Conservation (phyloP, 306 rosid genomes). For the Macrotyloma uniflorum region DNA sequence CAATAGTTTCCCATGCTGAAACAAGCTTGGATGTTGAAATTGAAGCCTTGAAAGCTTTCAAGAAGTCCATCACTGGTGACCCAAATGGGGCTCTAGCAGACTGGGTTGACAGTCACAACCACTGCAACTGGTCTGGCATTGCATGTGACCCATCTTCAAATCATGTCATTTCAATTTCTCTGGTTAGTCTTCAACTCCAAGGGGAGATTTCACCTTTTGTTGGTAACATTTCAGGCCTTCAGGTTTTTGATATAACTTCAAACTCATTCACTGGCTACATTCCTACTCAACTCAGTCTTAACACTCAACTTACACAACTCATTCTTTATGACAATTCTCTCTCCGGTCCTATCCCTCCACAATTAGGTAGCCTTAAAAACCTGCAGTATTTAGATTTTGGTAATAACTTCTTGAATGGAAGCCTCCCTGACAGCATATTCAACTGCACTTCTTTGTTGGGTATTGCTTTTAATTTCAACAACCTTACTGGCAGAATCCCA, state of each 20-base stretch:
- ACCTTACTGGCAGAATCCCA: slow-evolving; percentile 71
- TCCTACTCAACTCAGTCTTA: slow-evolving; percentile 64
- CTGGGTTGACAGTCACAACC: slow-evolving; percentile 56
- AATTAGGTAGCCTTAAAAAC: slow-evolving; percentile 55
- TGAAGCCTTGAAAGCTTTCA: slow-evolving; percentile 75
- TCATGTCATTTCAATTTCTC: slow-evolving; percentile 59
- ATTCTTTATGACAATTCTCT: slow-evolving; percentile 54
- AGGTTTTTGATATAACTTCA: slow-evolving; percentile 71
- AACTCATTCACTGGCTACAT: slow-evolving; percentile 70
- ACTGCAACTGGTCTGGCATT: slow-evolving; percentile 86
- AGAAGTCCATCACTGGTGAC: slow-evolving; percentile 55
- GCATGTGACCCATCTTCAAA: slow-evolving; percentile 58
- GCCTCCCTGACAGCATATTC: slow-evolving; percentile 71
- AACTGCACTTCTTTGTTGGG: slow-evolving; percentile 65
- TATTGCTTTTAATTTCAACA: slow-evolving; percentile 51
- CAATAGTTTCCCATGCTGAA: slow-evolving; percentile 42
- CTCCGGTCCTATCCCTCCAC: slow-evolving; percentile 68
- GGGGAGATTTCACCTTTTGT: slow-evolving; percentile 78
- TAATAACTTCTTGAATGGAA: slow-evolving; percentile 59
- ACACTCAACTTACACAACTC: slow-evolving; percentile 68
- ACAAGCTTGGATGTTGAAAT: slow-evolving; percentile 53
- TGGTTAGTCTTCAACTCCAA: slow-evolving; percentile 55
- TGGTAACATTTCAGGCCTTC: slow-evolving; percentile 78
- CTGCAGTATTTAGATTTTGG: slow-evolving; percentile 59
- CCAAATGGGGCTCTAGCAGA: slow-evolving; percentile 58